Base-by-base conservation (phyloP, 164 flowering plant species). In the Sedum album region DNA sequence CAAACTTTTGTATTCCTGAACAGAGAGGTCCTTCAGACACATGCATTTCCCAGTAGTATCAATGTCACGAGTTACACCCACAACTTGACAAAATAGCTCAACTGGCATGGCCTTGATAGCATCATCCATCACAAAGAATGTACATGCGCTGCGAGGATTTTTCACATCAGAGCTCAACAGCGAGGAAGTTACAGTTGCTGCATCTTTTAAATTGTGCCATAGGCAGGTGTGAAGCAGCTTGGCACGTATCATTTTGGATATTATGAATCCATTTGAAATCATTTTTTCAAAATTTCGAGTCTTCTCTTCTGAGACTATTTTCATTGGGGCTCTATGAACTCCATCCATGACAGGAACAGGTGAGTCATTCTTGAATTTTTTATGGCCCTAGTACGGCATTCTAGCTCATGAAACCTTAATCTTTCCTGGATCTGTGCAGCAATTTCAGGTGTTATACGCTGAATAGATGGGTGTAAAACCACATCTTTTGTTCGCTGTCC, bases 241-340 rank as follows among this genome's bases (percentile, higher is more conserved):
- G 51, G 86, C 88, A 65, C 99, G 85, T 66, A 88, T 84, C 97
- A 95, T 92, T 80, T 88, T 92, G 69, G 94, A 90, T 71, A 79
- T 64, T 46, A 95, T 82, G 79, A 81, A 95, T 6, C 97, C 99
- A 85, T 90, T 90, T 49, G 88, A 77, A 60, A 85, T 90, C 96
- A 84, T 88, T 38, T 84, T 77, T 75, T 87, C 97, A 41, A 79
- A 75, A 74, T 49, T 76, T 60, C 63, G 75, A 69, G 85, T 74
- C 67, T 78, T 83, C n/a, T 25, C 36, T 66, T 88, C 88, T 26
- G 82, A 68, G 66, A 25, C 67, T 31, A 51, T 36, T 73, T 20
- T 76, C 21, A 28, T 71, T 36, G 72, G 76, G 68, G 80, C 80
- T 72, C 87, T 84, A 73, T 80, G 79, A 21, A 90, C 81, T 71